Evolutionary conservation across 2,329 filamentous ascomycete genomes (phyloP), one percentile per base, ranked within the genome.

Genomic region (Cadophora sp.): DNA sequence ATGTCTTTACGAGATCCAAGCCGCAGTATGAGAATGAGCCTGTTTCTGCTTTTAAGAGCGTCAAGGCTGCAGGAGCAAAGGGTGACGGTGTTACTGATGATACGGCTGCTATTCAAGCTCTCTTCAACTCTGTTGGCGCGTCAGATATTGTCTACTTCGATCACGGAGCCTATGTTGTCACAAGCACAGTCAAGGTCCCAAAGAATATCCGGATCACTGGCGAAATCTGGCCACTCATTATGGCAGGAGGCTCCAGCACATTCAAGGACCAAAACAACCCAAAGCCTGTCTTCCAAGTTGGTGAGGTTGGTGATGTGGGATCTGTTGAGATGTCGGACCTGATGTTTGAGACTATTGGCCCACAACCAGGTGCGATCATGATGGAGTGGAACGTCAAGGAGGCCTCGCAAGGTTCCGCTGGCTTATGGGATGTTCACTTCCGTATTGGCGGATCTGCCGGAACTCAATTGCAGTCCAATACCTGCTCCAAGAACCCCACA

Each of bases 341-440:
- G 69, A 89, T 97, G 75, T 91, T 98, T 74, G 88, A 93, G 80
- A 97, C 94, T 34, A 67, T 75, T 73, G 95, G 95, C 4, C 84
- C 94, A 3, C 91, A 93, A 71, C 91, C 94, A 0, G 95, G 95
- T 72, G 95, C 94, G 22, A 93, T 97, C 76, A 86, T 97, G 77
- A 89, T 97, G 82, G 87, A 97, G 79, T 97, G 93, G 92, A 97
- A 97, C 81, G 83, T 97, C 51, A 88, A 88, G 53, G 90, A 89
- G 43, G 79, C 85, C 73, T 84, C 80, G 65, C 85, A 90, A 67
- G 93, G 93, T 58, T 87, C 89, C 1, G 90, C 89, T 24, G 95
- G 89, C 70, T 89, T 97, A 81, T 99, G 94, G 92, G 96, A 99
- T 76, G 90, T 94, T n/a, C 96, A 99, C 83, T 91, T 96, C 82